A percentile compares a stretch with the other conserved stretches of the same genome.
Evolutionary conservation across 257 asterid species (phyloP).

Genomic region (Nicotiana sylvestris): DNA sequence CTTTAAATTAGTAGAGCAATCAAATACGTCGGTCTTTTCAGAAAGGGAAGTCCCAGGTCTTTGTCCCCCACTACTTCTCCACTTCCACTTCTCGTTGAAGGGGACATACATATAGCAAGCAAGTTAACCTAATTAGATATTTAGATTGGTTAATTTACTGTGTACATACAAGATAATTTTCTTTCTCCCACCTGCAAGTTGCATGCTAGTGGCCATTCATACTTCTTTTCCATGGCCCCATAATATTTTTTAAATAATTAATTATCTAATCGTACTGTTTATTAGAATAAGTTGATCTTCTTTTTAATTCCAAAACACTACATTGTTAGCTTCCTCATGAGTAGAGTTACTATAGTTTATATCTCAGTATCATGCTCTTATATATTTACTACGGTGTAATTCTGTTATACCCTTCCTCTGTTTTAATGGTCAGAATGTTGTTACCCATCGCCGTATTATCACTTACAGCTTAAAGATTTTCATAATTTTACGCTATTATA

Average conservation of each 20-base stretch:
- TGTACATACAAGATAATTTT: background rate
- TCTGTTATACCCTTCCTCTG: no score
- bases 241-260: background rate
- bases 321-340: no score
- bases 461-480: no score
- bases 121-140: background rate
- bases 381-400: no score
- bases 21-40: background rate
- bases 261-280: background rate
- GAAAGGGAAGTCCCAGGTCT: background rate
- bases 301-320: no score
- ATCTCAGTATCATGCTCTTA: no score
- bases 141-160: no score
- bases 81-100: background rate
- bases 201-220: background rate
- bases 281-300: background rate
- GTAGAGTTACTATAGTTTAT: no score
- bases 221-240: background rate
- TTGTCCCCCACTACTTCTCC: background rate
- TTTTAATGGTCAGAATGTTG: no score
- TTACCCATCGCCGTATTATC: no score
- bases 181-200: background rate
- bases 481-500: no score
- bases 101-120: background rate
- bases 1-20: background rate